Percentiles rank a stretch among this genome's conserved stretches.
These are phyloP conservation scores for Salix suchowensis DNA, from an alignment of 345 rosid genomes.

Conservation along the genomic window DNA sequence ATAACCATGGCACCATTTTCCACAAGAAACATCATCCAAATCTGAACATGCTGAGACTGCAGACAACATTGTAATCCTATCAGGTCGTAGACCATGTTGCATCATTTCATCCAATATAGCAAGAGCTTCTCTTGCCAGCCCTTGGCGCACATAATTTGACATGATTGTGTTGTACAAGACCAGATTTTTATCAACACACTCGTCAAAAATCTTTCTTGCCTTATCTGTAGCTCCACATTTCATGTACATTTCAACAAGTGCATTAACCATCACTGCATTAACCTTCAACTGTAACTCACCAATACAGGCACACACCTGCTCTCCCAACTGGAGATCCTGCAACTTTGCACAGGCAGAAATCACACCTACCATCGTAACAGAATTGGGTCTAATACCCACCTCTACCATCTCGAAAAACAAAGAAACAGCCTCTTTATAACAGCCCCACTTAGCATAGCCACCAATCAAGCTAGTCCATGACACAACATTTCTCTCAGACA, in stretches of 20 bases:
- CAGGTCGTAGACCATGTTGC: conserved; percentile 41
- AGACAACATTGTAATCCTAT: conserved; percentile 51
- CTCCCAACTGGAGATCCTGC: conserved; percentile 44
- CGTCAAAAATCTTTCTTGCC: conserved; percentile 45
- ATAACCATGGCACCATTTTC: conserved; percentile 54
- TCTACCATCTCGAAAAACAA: conserved; percentile 54
- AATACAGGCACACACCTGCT: conserved; percentile 44
- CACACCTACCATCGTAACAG: conserved; percentile 55
- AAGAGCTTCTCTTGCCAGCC: conserved; percentile 46
- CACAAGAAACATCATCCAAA: conserved; percentile 29
- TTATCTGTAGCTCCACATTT: conserved; percentile 49
- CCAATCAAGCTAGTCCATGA: conserved; percentile 76
- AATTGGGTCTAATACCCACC: conserved; percentile 40
- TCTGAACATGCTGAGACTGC: conserved; percentile 53
- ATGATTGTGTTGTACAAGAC: conserved; percentile 53
- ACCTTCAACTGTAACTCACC: conserved; percentile 32
- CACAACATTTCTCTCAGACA: conserved; percentile 54
- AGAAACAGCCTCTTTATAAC: conserved; percentile 46
- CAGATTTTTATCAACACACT: conserved; percentile 39
- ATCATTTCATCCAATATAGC: conserved; percentile 43
- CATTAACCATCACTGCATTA: conserved; percentile 46
- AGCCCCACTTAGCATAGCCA: conserved; percentile 43
- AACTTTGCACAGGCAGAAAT: conserved; percentile 61
- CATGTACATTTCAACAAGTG: conserved; percentile 70
- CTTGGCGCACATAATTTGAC: conserved; percentile 51